phyloP scores from a whole-genome alignment of 2,329 filamentous ascomycete species.

The Clarireedia monteithiana region DNA sequence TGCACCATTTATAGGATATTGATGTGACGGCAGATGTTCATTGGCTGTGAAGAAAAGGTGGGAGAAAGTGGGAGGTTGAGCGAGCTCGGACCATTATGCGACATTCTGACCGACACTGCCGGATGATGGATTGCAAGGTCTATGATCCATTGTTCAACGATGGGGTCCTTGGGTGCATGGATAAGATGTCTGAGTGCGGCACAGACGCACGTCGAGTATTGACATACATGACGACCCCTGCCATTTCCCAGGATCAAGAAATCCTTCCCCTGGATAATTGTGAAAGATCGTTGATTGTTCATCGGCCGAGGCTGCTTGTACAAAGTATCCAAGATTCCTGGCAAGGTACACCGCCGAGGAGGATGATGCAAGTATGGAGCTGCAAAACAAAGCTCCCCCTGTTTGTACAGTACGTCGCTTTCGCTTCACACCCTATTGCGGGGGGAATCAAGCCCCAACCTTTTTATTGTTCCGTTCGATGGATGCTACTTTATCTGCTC shows the following conservation, averaged over 20 bases:
- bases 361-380: not conserved
- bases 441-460: not conserved
- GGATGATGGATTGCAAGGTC: no score
- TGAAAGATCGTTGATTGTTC: no score
- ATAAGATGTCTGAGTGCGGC: not conserved
- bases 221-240: not conserved
- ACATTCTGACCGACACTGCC: not conserved
- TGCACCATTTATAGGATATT: slow-evolving; percentile 8
- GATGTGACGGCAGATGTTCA: not conserved
- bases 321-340: not conserved
- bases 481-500: no score
- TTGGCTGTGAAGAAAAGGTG: slow-evolving; percentile 3
- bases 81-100: not conserved
- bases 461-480: no score
- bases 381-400: not conserved
- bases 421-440: slow-evolving; percentile 1
- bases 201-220: not conserved
- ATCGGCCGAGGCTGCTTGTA: not conserved
- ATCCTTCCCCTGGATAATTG: no score
- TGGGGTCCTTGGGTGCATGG: no score
- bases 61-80: not conserved
- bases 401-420: no score
- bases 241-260: not conserved
- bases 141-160: no score
- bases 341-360: not conserved